These are phyloP conservation scores for Tympanopsis confertula DNA, from an alignment of 2,329 filamentous ascomycete genomes.

Conservation along the genomic window DNA sequence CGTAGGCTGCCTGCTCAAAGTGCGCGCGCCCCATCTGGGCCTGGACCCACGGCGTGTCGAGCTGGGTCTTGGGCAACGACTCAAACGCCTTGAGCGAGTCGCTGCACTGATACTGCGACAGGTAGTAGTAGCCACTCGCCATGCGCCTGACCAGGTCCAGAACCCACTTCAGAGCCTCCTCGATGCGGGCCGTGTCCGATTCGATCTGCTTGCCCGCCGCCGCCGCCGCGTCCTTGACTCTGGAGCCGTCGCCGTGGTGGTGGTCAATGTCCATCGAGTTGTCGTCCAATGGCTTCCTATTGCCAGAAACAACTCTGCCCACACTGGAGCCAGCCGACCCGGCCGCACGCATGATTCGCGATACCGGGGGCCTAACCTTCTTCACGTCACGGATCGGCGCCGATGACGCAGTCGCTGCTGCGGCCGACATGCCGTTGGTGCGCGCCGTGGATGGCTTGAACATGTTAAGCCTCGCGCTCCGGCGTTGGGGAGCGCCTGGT, in stretches of 20 bases:
- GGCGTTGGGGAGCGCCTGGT: conserved; percentile 48
- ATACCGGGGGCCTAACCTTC: conserved; percentile 67
- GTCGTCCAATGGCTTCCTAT: conserved; percentile 63
- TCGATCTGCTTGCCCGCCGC: conserved; percentile 23
- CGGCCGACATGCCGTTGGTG: conserved; percentile 48
- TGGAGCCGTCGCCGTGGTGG: conserved; percentile 47
- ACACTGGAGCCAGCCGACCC: conserved; percentile 58
- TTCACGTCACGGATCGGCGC: conserved; percentile 66
- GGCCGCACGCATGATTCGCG: conserved; percentile 50
- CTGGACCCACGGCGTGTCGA: conserved; percentile 87
- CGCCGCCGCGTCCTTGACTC: conserved; percentile 26
- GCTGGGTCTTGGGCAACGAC: conserved; percentile 60
- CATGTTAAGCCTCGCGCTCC: conserved; percentile 60
- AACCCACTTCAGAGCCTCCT: conserved; percentile 66
- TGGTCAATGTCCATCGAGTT: conserved; percentile 50
- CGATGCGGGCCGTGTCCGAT: conserved; percentile 49
- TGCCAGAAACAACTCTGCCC: conserved; percentile 80
- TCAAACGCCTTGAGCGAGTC: conserved; percentile 67
- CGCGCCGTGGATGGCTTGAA: conserved; percentile 61
- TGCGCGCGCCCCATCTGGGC: conserved; percentile 81
- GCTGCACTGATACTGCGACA: conserved; percentile 68
- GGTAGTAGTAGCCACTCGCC: conserved; percentile 65
- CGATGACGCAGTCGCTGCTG: conserved; percentile 42
- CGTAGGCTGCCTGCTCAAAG: conserved; percentile 80
- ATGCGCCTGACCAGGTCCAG: conserved; percentile 74